phyloP scores from a whole-genome alignment of 139 green algal species.

The Pleodorina starrii region DNA sequence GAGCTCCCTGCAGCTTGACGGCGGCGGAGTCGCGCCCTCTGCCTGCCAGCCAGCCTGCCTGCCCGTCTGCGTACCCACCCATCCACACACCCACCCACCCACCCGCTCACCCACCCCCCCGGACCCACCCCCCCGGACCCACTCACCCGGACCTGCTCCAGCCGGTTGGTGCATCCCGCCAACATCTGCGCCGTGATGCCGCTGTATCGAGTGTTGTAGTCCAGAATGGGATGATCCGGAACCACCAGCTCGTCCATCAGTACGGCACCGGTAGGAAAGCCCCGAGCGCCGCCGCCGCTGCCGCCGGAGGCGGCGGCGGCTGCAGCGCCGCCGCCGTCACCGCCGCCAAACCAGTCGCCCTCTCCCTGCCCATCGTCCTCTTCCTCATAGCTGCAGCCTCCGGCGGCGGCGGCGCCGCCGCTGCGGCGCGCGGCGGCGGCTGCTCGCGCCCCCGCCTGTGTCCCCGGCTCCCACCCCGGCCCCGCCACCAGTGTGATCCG shows the following conservation, averaged over 20 bases:
- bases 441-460: neutral
- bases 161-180: too few relatives aligned
- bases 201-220: slow-evolving; percentile 92
- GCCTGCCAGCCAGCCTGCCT: too few relatives aligned
- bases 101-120: too few relatives aligned
- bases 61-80: too few relatives aligned
- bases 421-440: neutral
- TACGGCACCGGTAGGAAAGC: slow-evolving; percentile 40
- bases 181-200: slow-evolving; percentile 81
- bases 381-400: neutral
- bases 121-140: neutral
- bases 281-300: neutral
- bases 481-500: slow-evolving; percentile 77
- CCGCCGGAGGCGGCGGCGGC: neutral
- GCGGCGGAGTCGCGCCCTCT: too few relatives aligned
- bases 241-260: slow-evolving; percentile 90
- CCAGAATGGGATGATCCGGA: slow-evolving; percentile 83
- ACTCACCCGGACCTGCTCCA: neutral
- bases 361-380: neutral
- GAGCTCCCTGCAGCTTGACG: too few relatives aligned
- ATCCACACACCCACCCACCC: too few relatives aligned
- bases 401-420: neutral
- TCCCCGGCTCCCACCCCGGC: slow-evolving; percentile 24
- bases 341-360: neutral
- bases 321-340: neutral